Percentiles rank a stretch among this genome's conserved stretches.
phyloP scores from a whole-genome alignment of 2,329 filamentous ascomycete genomes.

The Dactylellina haptotyla region DNA sequence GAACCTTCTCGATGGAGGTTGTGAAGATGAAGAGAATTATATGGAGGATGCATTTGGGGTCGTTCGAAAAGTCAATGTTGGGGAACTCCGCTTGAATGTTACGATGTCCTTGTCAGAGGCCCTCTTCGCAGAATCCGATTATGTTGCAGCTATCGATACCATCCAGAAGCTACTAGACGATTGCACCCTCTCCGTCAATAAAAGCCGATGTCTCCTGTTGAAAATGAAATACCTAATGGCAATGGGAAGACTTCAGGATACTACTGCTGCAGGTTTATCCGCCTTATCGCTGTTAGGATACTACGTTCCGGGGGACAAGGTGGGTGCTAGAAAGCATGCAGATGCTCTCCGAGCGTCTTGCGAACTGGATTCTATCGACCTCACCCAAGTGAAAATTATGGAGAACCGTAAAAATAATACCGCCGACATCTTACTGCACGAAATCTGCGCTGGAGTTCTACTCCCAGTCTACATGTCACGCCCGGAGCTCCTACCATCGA shows the following conservation, averaged over 20 bases:
- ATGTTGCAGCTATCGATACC: constrained; percentile 56
- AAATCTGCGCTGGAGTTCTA: constrained; percentile 57
- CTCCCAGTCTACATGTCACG: constrained; percentile 58
- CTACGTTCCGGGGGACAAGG: constrained; percentile 57
- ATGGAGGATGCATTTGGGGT: constrained; percentile 49
- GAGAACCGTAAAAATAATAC: constrained; percentile 53
- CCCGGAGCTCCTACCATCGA: constrained; percentile 56
- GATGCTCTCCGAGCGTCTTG: constrained; percentile 56
- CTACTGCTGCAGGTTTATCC: constrained; percentile 56
- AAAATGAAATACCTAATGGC: constrained; percentile 59
- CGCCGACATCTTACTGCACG: constrained; percentile 57
- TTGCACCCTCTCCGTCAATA: constrained; percentile 57
- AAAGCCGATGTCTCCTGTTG: constrained; percentile 57
- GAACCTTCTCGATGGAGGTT: constrained; percentile 55
- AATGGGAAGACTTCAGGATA: constrained; percentile 58
- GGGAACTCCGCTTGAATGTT: constrained; percentile 57
- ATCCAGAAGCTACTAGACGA: constrained; percentile 56
- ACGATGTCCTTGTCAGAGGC: constrained; percentile 57
- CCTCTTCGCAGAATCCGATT: constrained; percentile 57
- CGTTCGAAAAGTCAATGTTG: constrained; percentile 52
- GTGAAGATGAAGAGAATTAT: constrained; percentile 55
- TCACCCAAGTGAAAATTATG: constrained; percentile 56
- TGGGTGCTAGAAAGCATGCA: constrained; percentile 55
- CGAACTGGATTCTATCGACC: constrained; percentile 56
- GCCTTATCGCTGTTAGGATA: constrained; percentile 57